A percentile compares a stretch with the other conserved stretches of the same genome.
phyloP scores from a whole-genome alignment of 2,329 filamentous ascomycete genomes.

The Pseudogymnoascus sp. region DNA sequence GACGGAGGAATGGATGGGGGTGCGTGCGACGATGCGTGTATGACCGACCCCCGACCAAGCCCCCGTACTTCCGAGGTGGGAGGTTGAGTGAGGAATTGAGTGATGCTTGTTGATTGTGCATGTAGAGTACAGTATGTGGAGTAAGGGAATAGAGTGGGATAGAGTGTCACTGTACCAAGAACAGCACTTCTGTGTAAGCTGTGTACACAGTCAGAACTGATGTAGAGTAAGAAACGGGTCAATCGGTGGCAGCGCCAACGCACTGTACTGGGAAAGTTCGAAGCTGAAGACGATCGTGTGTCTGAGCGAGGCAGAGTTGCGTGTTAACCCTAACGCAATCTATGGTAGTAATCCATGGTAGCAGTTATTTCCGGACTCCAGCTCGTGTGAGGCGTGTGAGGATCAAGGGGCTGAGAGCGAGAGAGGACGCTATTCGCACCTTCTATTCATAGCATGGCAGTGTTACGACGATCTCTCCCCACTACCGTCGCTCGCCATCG shows the following conservation, averaged over 20 bases:
- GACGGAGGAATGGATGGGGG: neutral
- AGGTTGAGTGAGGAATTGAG: neutral
- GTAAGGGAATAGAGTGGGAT: neutral
- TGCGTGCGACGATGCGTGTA: neutral
- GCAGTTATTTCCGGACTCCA: neutral
- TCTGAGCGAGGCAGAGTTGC: neutral
- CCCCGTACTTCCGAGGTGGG: neutral
- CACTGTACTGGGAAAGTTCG: neutral
- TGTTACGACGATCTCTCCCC: neutral
- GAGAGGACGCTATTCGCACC: neutral
- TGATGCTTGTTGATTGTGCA: neutral
- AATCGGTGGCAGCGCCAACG: neutral
- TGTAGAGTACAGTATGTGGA: neutral
- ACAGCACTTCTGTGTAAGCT: neutral
- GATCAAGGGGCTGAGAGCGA: neutral
- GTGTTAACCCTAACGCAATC: no score
- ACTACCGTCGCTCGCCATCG: neutral
- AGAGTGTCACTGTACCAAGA: neutral
- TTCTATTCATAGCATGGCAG: neutral
- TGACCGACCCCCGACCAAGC: neutral
- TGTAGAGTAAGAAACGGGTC: neutral
- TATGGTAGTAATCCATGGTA: no score
- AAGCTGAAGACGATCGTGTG: neutral
- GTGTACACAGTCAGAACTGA: neutral
- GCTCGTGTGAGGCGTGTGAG: neutral